Evolutionary conservation across 208 protist genomes (phyloP), one percentile per base, ranked within the genome.

Genomic region (Crithidia sp.): DNA sequence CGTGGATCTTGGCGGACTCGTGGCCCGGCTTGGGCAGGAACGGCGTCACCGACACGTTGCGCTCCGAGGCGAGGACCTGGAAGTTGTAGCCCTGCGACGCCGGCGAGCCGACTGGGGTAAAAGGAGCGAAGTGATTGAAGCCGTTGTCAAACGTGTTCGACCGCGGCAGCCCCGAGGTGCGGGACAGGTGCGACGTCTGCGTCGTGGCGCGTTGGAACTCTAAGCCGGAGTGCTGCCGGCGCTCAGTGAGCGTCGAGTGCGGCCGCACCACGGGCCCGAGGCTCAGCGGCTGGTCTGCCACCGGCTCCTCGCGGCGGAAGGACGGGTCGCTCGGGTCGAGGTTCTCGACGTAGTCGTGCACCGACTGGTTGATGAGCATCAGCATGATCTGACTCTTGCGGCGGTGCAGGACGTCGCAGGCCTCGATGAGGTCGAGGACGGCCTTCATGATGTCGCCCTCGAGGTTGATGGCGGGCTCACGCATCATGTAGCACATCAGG

Each of bases 381-480:
- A 95, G 76, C 80, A 96, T 90, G 37, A 95, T 90, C 74, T 95
- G 79, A 55, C 85, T 92, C 85, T 94, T 94, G 54, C 92, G 87
- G 16, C 78, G 55, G 67, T 93, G 80, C 41, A 96, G 69, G 71
- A 88, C 88, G 43, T 93, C 75, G 49, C 64, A 72, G 41, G 81
- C 59, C 39, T 83, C 80, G 8, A 90, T 85, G 59, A 96, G 81
- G 39, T 94, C 88, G 16, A 95, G 68, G 19, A 92, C 83, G 7
- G 81, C 71, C 65, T 91, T 86, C 73, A 85, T 91, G 44, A 96
- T 79, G 37, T 94, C 89, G 14, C 79, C 83, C 75, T 95, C 83
- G 8, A 95, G 79, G 59, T 89, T 85, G 36, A 84, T 80, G 3
- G 77, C 53, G 4, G 89, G 92, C 36, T 93, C 63, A 16, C 84